phyloP scores from a whole-genome alignment of 2,329 filamentous ascomycete genomes.

The Diaporthe humulicola region DNA sequence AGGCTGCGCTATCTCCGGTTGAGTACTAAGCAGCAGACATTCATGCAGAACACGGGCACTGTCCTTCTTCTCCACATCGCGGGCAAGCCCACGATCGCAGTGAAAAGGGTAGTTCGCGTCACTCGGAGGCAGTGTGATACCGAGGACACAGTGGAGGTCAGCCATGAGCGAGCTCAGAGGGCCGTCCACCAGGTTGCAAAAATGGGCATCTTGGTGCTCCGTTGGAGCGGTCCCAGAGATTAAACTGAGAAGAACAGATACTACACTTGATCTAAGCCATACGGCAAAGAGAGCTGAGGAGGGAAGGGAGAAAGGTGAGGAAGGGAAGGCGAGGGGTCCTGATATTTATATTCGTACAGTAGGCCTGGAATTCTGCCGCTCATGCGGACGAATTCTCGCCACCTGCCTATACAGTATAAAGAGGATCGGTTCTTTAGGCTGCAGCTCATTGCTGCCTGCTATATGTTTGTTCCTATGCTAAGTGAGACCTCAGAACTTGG shows the following conservation, averaged over 20 bases:
- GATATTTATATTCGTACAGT: conserved; percentile 44
- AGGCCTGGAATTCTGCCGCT: conserved; percentile 7
- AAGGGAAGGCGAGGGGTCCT: conserved; percentile 33
- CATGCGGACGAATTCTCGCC: neutral
- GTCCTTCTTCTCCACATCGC: conserved; percentile 67
- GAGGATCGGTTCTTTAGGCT: neutral
- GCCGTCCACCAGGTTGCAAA: conserved; percentile 67
- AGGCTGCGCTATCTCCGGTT: neutral
- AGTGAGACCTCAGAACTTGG: neutral
- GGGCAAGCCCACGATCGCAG: conserved; percentile 66
- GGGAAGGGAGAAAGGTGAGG: conserved; percentile 60
- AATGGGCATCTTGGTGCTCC: conserved; percentile 83
- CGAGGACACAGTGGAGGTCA: conserved; percentile 76
- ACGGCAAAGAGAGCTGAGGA: conserved; percentile 68
- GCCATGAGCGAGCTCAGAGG: conserved; percentile 82
- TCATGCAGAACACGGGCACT: neutral
- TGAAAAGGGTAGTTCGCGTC: conserved; percentile 76
- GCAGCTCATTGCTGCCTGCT: neutral
- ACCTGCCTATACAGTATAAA: neutral
- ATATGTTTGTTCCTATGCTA: neutral
- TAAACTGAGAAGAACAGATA: conserved; percentile 99
- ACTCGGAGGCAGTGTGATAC: conserved; percentile 81
- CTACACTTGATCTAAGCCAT: conserved; percentile 94
- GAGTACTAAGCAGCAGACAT: neutral
- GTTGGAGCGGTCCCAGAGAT: conserved; percentile 87